phyloP scores from a whole-genome alignment of 768 basidiomycete genomes.

The Filobasidium wieringae region DNA sequence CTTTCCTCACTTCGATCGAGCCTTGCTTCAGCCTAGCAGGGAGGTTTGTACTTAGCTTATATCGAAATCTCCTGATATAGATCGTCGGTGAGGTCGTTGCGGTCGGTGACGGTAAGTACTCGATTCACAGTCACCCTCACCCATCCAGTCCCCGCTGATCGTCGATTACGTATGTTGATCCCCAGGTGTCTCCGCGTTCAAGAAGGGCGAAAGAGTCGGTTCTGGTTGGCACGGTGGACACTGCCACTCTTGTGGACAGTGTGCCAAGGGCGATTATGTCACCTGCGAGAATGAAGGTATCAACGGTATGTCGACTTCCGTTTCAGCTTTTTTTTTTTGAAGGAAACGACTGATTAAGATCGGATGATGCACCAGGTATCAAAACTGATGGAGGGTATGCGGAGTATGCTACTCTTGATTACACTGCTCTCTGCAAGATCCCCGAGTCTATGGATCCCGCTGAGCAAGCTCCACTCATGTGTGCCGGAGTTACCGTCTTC shows the following conservation, averaged over 20 bases:
- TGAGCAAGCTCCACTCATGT: constrained; percentile 23
- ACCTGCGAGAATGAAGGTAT: constrained; percentile 18
- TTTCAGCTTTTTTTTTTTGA: too few species aligned
- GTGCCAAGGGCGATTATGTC: constrained; percentile 15
- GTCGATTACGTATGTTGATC: neutral
- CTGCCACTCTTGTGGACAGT: constrained; percentile 9
- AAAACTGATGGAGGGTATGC: constrained; percentile 1
- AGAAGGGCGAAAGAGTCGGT: constrained; percentile 18
- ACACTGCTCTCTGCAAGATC: constrained; percentile 9
- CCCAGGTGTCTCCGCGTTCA: constrained; percentile 4
- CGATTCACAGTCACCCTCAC: too few species aligned
- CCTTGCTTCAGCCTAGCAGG: neutral
- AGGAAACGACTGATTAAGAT: too few species aligned
- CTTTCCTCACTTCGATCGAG: neutral
- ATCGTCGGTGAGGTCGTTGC: constrained; percentile 17
- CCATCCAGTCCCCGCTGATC: too few species aligned
- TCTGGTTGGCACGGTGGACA: constrained; percentile 18
- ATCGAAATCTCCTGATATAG: too few species aligned
- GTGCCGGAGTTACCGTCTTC: constrained; percentile 42
- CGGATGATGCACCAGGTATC: neutral
- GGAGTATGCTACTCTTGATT: constrained; percentile 13
- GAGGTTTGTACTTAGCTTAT: constrained; percentile 7
- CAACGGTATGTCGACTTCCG: constrained; percentile 12
- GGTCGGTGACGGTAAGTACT: constrained; percentile 3
- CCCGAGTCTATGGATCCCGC: constrained; percentile 12